A percentile compares a stretch with the other conserved stretches of the same genome.
These are phyloP conservation scores for Exophiala calicioides DNA, from an alignment of 2,329 filamentous ascomycete genomes.

Conservation along the genomic window DNA sequence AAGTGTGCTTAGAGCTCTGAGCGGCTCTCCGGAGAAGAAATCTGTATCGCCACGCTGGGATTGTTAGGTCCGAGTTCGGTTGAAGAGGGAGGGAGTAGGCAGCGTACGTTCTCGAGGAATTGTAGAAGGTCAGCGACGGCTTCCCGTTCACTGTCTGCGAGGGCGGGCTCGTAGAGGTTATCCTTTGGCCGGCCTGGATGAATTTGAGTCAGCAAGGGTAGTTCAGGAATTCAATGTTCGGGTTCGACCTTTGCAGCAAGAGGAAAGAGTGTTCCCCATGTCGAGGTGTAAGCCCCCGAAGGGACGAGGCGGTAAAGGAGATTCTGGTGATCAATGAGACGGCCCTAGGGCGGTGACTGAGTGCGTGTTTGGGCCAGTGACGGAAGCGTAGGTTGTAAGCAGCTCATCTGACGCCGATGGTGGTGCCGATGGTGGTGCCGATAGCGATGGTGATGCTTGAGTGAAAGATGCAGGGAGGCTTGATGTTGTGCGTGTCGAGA, in stretches of 20 bases:
- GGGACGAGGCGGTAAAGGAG: conserved; percentile 17
- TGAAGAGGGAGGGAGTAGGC: neutral
- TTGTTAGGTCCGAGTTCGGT: conserved; percentile 27
- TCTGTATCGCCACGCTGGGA: conserved; percentile 88
- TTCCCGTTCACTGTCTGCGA: conserved; percentile 95
- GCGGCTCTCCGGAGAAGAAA: conserved; percentile 95
- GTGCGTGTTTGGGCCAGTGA: conserved; percentile 7
- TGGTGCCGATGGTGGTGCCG: conserved; percentile 16
- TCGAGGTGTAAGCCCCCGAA: conserved; percentile 26
- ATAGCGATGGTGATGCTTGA: conserved; percentile 18
- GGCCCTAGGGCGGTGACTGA: conserved; percentile 3
- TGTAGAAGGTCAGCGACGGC: conserved; percentile 92
- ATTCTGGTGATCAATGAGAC: conserved; percentile 10
- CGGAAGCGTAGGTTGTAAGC: conserved; percentile 5
- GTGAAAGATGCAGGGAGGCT: conserved; percentile 15
- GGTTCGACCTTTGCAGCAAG: conserved; percentile 32
- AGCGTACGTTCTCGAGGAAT: conserved; percentile 89
- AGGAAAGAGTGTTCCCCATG: conserved; percentile 33
- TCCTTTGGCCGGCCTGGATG: conserved; percentile 70
- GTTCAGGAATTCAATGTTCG: neutral
- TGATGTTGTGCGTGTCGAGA: conserved; percentile 5
- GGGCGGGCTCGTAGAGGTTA: conserved; percentile 79
- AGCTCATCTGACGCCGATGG: conserved; percentile 23
- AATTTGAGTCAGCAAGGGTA: conserved; percentile 13
- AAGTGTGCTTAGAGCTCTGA: conserved; percentile 88